These are phyloP conservation scores for Pinus tabuliformis DNA, from an alignment of 75 land plant species.

Conservation along the genomic window DNA sequence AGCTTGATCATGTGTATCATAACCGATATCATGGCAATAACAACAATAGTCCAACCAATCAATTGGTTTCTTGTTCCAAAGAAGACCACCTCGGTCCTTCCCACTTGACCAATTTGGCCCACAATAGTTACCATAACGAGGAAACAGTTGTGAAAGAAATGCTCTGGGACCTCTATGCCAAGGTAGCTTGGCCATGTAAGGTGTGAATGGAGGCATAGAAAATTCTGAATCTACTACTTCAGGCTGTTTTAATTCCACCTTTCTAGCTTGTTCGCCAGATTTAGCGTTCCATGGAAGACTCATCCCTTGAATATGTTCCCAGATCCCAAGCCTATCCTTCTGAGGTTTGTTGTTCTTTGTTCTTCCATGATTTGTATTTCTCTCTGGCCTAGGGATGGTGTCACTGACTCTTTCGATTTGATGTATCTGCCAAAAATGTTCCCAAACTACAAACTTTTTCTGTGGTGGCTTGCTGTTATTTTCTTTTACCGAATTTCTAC, in stretches of 20 bases:
- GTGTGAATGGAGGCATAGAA: conserved; percentile 53
- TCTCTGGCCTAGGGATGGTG: neutral
- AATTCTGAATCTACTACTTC: conserved; percentile 24
- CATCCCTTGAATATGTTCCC: neutral
- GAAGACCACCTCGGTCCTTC: conserved; percentile 56
- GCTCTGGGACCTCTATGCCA: conserved; percentile 93
- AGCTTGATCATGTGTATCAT: conserved; percentile 80
- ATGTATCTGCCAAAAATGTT: neutral
- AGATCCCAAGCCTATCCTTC: neutral
- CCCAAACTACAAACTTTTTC: conserved; percentile 4
- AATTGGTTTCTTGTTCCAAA: conserved; percentile 88
- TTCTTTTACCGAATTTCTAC: neutral
- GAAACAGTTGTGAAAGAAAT: conserved; percentile 84
- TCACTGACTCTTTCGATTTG: neutral
- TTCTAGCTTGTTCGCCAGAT: conserved; percentile 2
- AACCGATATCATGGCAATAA: conserved; percentile 93
- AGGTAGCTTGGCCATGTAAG: conserved; percentile 76
- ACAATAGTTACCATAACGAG: conserved; percentile 96
- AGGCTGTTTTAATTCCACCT: conserved; percentile 4
- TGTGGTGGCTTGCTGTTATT: neutral
- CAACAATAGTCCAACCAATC: conserved; percentile 97
- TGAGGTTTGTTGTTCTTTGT: conserved; percentile 1
- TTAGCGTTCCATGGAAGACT: neutral
- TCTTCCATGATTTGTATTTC: neutral
- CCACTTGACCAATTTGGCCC: conserved; percentile 99